A percentile compares a stretch with the other conserved stretches of the same genome.
phyloP scores from a whole-genome alignment of 2,329 filamentous ascomycete genomes.

The Ophiostoma piceae region DNA sequence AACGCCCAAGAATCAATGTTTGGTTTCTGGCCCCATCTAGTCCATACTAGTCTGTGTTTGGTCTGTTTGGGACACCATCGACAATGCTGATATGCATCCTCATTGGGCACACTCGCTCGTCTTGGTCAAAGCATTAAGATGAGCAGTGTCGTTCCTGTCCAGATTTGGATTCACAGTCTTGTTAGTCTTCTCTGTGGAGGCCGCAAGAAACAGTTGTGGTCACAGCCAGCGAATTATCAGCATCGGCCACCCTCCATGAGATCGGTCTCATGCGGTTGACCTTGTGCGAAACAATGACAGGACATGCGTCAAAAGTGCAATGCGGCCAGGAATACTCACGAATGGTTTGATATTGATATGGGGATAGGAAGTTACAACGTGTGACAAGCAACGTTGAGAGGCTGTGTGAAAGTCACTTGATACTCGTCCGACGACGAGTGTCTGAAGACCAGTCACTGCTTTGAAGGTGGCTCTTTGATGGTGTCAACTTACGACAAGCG shows the following conservation, averaged over 20 bases:
- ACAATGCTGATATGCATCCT: slow-evolving; percentile 22
- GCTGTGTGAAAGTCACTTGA: neutral
- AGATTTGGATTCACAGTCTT: neutral
- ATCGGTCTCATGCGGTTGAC: neutral
- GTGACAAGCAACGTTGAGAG: neutral
- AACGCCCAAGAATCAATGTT: neutral
- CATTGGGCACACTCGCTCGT: slow-evolving; percentile 33
- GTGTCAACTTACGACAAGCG: neutral
- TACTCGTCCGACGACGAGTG: neutral
- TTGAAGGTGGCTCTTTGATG: neutral
- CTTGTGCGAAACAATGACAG: slow-evolving; percentile 13
- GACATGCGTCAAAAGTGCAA: neutral
- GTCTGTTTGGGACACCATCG: neutral
- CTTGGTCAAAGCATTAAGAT: neutral
- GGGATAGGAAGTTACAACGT: neutral
- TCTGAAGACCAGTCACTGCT: neutral
- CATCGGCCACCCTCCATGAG: slow-evolving; percentile 20
- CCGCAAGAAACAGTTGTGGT: neutral
- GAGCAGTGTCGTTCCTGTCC: neutral
- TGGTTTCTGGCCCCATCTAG: neutral
- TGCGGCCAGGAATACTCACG: neutral
- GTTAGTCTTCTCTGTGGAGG: slow-evolving; percentile 1
- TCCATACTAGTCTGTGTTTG: neutral
- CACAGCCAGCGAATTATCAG: slow-evolving; percentile 18
- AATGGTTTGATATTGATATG: neutral